Conservation (phyloP, 177 flowering plant species). For the Vitis hybrid region DNA sequence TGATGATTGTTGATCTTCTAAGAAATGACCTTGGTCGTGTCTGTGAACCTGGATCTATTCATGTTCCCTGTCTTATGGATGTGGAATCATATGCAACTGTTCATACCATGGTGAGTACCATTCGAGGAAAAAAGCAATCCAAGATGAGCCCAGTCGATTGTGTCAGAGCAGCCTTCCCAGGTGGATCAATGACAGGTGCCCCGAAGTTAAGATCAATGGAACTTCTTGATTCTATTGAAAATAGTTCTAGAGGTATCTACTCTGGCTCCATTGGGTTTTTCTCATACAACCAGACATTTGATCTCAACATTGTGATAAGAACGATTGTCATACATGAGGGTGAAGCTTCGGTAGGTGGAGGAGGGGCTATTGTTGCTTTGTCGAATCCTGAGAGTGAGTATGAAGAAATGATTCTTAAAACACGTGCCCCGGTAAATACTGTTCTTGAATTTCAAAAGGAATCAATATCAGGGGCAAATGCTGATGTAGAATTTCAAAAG, state of each 20-base stretch:
- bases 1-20: slow-evolving; percentile 97
- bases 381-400: slow-evolving; percentile 84
- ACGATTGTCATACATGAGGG: slow-evolving; percentile 79
- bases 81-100: slow-evolving; percentile 95
- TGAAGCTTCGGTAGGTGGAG: slow-evolving; percentile 93
- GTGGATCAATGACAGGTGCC: slow-evolving; percentile 99
- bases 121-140: slow-evolving; percentile 64
- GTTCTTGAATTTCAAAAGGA: slow-evolving; percentile 42
- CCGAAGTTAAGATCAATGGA: slow-evolving; percentile 95
- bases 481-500: too few species aligned
- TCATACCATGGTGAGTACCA: slow-evolving; percentile 94
- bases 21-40: slow-evolving; percentile 98
- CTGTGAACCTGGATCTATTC: slow-evolving; percentile 89
- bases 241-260: slow-evolving; percentile 80
- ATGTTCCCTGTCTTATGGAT: slow-evolving; percentile 90
- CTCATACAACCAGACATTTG: slow-evolving; percentile 83
- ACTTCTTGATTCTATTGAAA: slow-evolving; percentile 85
- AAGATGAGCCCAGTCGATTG: slow-evolving; percentile 66
- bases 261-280: slow-evolving; percentile 92
- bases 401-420: slow-evolving; percentile 85
- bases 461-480: too few species aligned
- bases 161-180: slow-evolving; percentile 91
- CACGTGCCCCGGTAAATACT: slow-evolving; percentile 68
- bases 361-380: slow-evolving; percentile 89
- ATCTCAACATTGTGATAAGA: slow-evolving; percentile 91